Base-by-base conservation (phyloP, 2,329 filamentous ascomycete genomes). In the Trichophyton schoenleinii region DNA sequence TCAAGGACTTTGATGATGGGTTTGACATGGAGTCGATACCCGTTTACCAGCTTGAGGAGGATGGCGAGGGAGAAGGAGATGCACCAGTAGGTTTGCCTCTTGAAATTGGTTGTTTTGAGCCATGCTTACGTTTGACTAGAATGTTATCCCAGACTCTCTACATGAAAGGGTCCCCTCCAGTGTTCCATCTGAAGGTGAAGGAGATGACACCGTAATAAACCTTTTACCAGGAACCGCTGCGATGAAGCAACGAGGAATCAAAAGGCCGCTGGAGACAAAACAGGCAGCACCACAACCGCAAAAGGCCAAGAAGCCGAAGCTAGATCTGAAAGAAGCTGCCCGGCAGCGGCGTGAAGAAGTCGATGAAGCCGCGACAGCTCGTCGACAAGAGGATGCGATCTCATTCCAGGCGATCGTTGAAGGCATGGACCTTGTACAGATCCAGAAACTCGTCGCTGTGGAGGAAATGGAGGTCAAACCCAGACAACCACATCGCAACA, bases 221-320 rank as follows among this genome's bases (percentile, higher is more conserved):
- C 81, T 96, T 61, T 84, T 91, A 1, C 88, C 91, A 0, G 89
- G 86, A 0, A 85, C 88, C 2, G 84, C 87, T 31, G 85, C 85
- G 3, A 83, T 91, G 70, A 97, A 95, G 71, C 84, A 86, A n/a
- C 85, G 87, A 22, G 78, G 89, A 20, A 85, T 83, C 63, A 80
- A 80, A 65, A 76, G 80, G 36, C 77, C 80, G 2, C 66, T 76
- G 52, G 63, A 63, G 11, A 61, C 65, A 53, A 64, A 57, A 4
- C 66, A 65, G 38, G 66, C 62, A 42, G 62, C 65, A 7, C 66
- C 73, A 59, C 68, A 68, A 61, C 66, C 70, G n/a, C 49, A 53
- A 53, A 70, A 70, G 64, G 68, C 69, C 1, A 83, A 80, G 66
- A 72, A 77, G 11, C 83, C 82, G 66, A 84, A 86, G 65, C 78